Evolutionary conservation across 2,329 filamentous ascomycete genomes (phyloP), one percentile per base, ranked within the genome.

Genomic region (Coniochaeta sp.): DNA sequence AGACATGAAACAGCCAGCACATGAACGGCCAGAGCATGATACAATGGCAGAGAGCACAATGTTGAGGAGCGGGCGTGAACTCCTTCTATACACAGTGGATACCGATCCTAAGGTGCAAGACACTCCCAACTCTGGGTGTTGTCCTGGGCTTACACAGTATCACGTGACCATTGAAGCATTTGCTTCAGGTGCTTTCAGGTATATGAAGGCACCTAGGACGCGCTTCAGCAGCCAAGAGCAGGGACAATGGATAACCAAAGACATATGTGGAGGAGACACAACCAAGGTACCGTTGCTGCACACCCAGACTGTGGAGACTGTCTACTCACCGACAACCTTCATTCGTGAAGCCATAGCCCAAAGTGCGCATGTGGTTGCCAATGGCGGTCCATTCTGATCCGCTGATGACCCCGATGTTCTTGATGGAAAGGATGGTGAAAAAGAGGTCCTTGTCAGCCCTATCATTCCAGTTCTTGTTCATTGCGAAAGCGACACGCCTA

Each of bases 301-400:
- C 9, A 40, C 42, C 8, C 22, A 52, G 22, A 52, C 22, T n/a
- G 47, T 52, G 47, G 47, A 52, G 47, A 52, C 22, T 30, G 17
- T 6, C 57, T 56, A 80, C 82, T 74, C 74, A 86, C 83, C 83
- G 81, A 65, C 83, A 86, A 65, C 83, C 83, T 69, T 86, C 83
- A 74, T 86, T 86, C 19, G 83, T 86, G 70, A 86, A 86, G 71
- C 82, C 81, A 66, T 86, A 86, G 59, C 83, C 83, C 60, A 85
- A 67, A 38, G 73, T 71, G 62, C 83, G 77, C 83, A 86, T 86
- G 63, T 83, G 77, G 70, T 82, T 83, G 63, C 83, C 83, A 66
- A 86, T 86, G 42, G 78, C 83, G 30, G 77, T 81, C 83, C 83
- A 86, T 82, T 86, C 83, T 17, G 75, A 73, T 61, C 82, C 83